Evolutionary conservation across 140 eudicot genomes (phyloP).

Genomic region (Stevia rebaudiana): DNA sequence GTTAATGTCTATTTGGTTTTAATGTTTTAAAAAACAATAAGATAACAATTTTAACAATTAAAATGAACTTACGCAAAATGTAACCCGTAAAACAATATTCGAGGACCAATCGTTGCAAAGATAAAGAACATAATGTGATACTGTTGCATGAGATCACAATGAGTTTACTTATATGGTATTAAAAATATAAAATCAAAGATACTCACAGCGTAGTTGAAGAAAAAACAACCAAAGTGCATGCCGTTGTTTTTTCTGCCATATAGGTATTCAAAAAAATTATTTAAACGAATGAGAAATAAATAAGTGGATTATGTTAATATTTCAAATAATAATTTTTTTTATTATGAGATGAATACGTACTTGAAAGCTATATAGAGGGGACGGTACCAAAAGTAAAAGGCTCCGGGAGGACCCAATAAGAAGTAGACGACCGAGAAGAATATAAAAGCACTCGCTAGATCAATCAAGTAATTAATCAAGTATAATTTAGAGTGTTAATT

Average conservation of each 20-base stretch:
- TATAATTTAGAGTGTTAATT: background rate
- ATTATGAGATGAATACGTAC: constrained; percentile 27
- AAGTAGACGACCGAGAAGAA: constrained; percentile 77
- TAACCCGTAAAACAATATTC: constrained; percentile 63
- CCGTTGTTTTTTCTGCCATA: constrained; percentile 73
- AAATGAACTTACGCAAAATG: constrained; percentile 65
- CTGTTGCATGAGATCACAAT: constrained; percentile 30
- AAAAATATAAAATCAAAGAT: background rate
- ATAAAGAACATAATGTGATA: constrained; percentile 63
- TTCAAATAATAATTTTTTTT: background rate
- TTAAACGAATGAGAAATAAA: no score
- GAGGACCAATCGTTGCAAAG: constrained; percentile 93
- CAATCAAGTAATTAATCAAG: no score
- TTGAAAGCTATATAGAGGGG: constrained; percentile 89
- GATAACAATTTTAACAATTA: background rate
- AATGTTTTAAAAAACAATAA: background rate
- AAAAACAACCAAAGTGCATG: constrained; percentile 69
- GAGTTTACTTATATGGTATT: background rate
- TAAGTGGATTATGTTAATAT: no score
- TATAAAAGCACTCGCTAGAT: constrained; percentile 46
- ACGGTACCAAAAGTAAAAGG: constrained; percentile 84
- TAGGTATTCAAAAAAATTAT: no score
- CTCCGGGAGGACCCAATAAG: constrained; percentile 70
- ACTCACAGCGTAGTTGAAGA: constrained; percentile 69
- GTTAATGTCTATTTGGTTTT: background rate